Evolutionary conservation across 768 basidiomycete species (phyloP).

Genomic region (Cystobasidium tubakii): DNA sequence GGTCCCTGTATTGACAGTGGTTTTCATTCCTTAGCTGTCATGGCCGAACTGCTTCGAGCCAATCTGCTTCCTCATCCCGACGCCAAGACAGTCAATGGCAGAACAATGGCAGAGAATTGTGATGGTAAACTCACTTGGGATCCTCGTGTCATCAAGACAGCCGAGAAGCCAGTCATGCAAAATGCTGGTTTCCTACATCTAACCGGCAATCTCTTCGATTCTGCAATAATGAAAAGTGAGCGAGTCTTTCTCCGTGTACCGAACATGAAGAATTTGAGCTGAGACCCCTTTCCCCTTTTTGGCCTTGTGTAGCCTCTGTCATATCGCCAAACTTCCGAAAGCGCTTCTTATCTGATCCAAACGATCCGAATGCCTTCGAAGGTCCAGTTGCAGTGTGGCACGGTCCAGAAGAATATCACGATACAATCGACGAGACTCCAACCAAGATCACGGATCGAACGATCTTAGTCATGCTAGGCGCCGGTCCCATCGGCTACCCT

Average conservation of each 20-base stretch:
- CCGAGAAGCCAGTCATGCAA: conserved; percentile 45
- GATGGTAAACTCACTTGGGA: conserved; percentile 46
- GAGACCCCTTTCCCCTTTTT: neutral
- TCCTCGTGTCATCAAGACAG: conserved; percentile 47
- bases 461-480: conserved; percentile 49
- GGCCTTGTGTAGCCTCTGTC: conserved; percentile 49
- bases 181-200: conserved; percentile 48
- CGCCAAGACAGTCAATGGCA: conserved; percentile 84
- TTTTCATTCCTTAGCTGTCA: conserved; percentile 3
- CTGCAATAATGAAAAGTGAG: conserved; percentile 45
- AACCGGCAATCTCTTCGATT: conserved; percentile 48
- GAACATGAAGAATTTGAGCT: neutral
- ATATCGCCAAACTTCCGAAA: conserved; percentile 47
- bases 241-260: neutral
- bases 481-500: conserved; percentile 45
- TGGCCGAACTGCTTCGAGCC: conserved; percentile 52
- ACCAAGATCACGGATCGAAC: conserved; percentile 44
- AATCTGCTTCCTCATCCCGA: conserved; percentile 67
- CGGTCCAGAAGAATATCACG: conserved; percentile 49
- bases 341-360: conserved; percentile 48
- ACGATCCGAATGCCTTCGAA: conserved; percentile 49
- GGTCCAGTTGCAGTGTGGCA: conserved; percentile 49
- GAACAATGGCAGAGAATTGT: conserved; percentile 61
- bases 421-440: conserved; percentile 43
- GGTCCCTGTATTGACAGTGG: conserved; percentile 62